Base-by-base conservation (phyloP, 345 rosid species). In the Populus alba region DNA sequence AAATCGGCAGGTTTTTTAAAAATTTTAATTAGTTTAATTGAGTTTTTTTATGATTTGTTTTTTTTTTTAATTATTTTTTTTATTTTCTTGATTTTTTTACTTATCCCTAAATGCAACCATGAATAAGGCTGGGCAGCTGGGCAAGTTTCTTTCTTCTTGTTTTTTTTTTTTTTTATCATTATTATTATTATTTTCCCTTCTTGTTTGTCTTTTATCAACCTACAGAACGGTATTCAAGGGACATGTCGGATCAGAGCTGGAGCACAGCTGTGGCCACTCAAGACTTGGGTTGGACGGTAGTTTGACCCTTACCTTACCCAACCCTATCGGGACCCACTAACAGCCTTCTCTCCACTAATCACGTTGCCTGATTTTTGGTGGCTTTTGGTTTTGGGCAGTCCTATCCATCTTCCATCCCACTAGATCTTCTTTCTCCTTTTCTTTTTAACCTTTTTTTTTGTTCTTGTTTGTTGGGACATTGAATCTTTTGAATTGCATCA, bases 181-280 rank as follows among this genome's bases (percentile, higher is more conserved):
- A 25, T 27, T 27, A 1, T 27, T 27, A 27, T 27, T 27, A 27
- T 38, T 45, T 45, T 12, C 1, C 8, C 39, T 38, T 38, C 39
- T 38, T 6, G 7, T 38, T 38, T 7, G 8, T 39, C 15, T 45
- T 45, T 12, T 13, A 5, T 49, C 23, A 20, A 6, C 68, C 7
- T 35, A 35, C 71, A 45, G 70, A 47, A 53, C 71, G 55, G 33
- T 61, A 15, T 68, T 27, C 27, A 4, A 15, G 63, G 65, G 37
- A 72, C 8, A 25, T 23, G 75, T 78, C n/a, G 72, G 76, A 45
- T 29, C 43, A 31, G n/a, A 80, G 10, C 76, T 73, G 79, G 75
- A 1, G 33, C 53, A 74, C 81, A 86, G 83, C 87, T 81, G 85
- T 81, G 75, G 51, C 79, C 85, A 66, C 79, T 59, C 17, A 39